Evolutionary conservation across 768 basidiomycete genomes (phyloP), one percentile per base, ranked within the genome.

Genomic region (Kwoniella dejecticola): DNA sequence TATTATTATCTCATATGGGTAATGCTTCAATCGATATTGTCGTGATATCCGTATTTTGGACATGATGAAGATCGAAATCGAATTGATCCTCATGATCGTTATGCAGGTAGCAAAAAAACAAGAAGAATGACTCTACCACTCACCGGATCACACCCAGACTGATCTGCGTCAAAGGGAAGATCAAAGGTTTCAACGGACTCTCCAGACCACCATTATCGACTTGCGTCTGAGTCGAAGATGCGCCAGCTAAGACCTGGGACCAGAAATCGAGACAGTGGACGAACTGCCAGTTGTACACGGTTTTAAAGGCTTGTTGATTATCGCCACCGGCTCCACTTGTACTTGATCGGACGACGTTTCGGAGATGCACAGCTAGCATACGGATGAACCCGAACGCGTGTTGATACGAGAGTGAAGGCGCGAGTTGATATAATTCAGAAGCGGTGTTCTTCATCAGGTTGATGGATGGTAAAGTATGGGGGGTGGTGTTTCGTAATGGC

Each of bases 261-360:
- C 96, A 99, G 72, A 98, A 98, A 81, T 99, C 96, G 66, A 99
- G 82, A 60, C 87, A 90, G 77, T 99, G 96, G 2, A 88, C 89
- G 68, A 88, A 97, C 80, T 97, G 96, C 96, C 96, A 99, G 80
- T 97, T 99, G 80, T 99, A 96, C 21, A 99, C 95, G 70, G 89
- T 88, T 77, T 88, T 88, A 81, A 89, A 94, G 8, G 91, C 87
- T 68, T 98, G 93, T 88, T 91, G 77, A 36, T 63, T 62, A 8
- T 61, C 67, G 8, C 60, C 67, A 11, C 56, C 69, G 30, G 58
- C 54, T 12, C 66, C 62, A 10, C 62, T 61, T 21, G 70, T 71
- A 29, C 58, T 47, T 27, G 65, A 60, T 54, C 72, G 69, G 3
- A 76, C 71, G 36, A 76, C 74, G n/a, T 57, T 68, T 45, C 96